Conservation (phyloP, 1,284 basidiomycete genomes). For the Schizophyllum amplum region DNA sequence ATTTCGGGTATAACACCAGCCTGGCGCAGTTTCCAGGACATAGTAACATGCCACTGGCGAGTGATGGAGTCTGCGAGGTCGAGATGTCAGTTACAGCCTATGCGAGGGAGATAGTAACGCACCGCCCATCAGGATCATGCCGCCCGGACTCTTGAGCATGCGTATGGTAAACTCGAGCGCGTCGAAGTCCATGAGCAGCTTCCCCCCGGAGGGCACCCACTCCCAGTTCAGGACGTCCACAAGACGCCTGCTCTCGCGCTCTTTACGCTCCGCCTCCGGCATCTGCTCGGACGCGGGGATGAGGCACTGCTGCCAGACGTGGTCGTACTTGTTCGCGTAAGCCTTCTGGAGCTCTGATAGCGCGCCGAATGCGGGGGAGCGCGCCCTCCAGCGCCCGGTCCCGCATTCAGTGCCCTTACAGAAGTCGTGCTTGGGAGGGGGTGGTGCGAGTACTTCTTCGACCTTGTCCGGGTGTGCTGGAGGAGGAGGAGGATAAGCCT, state of each 20-base stretch:
- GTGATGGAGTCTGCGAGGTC: slow-evolving; percentile 16
- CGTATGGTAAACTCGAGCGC: background rate
- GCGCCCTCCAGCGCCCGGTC: background rate
- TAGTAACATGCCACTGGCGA: slow-evolving; percentile 15
- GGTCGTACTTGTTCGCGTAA: background rate
- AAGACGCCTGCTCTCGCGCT: background rate
- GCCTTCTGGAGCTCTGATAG: background rate
- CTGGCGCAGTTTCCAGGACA: slow-evolving; percentile 15
- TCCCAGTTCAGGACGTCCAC: background rate
- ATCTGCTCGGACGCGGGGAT: background rate
- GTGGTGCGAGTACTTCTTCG: no score
- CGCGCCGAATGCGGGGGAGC: background rate
- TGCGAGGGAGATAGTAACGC: background rate
- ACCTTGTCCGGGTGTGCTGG: background rate
- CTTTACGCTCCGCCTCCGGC: background rate
- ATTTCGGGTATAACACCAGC: slow-evolving; percentile 16
- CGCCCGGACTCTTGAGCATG: background rate
- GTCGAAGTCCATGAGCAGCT: background rate
- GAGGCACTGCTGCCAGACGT: background rate
- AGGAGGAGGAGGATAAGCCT: background rate
- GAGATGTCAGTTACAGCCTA: background rate
- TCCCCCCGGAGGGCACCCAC: background rate
- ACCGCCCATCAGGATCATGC: background rate
- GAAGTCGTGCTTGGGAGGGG: background rate
- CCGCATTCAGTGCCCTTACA: background rate